Evolutionary conservation across 2,329 filamentous ascomycete genomes (phyloP).

Genomic region (Fusarium marasasianum): DNA sequence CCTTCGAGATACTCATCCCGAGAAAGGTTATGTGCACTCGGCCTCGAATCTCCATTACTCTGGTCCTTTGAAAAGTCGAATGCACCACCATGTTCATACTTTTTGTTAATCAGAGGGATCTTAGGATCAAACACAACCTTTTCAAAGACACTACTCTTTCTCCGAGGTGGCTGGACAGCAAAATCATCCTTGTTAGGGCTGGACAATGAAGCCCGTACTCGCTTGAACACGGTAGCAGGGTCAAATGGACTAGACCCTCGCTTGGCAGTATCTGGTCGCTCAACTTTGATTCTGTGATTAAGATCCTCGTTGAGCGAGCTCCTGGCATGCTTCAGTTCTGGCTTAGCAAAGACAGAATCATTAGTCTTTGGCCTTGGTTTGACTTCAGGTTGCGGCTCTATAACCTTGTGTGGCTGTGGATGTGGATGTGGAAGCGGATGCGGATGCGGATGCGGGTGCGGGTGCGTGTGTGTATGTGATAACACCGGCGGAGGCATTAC

Average conservation of each 20-base stretch:
- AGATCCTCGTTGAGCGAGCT: conserved; percentile 60
- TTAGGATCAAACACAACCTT: conserved; percentile 64
- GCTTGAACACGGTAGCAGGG: conserved; percentile 67
- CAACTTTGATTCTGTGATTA: conserved; percentile 44
- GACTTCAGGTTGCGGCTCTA: conserved; percentile 18
- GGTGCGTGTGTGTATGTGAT: conserved; percentile 6
- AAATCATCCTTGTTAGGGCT: conserved; percentile 32
- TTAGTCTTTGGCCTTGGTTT: conserved; percentile 38
- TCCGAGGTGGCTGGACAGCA: conserved; percentile 38
- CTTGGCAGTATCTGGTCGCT: conserved; percentile 52
- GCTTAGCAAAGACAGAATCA: conserved; percentile 63
- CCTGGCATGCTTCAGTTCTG: conserved; percentile 66
- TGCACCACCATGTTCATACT: conserved; percentile 66
- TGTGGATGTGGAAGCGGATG: conserved; percentile 4
- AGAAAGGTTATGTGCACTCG: conserved; percentile 50
- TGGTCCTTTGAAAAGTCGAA: conserved; percentile 57
- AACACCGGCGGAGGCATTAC: conserved; percentile 6
- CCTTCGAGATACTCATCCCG: conserved; percentile 60
- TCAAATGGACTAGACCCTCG: conserved; percentile 67
- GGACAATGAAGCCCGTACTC: conserved; percentile 60
- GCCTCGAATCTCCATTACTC: conserved; percentile 43
- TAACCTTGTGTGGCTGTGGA: conserved; percentile 2
- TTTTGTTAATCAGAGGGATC: conserved; percentile 64
- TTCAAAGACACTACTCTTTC: conserved; percentile 61
- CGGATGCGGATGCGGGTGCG: conserved; percentile 2